phyloP scores from a whole-genome alignment of 164 flowering plant genomes.

The Chimonanthus salicifolius region DNA sequence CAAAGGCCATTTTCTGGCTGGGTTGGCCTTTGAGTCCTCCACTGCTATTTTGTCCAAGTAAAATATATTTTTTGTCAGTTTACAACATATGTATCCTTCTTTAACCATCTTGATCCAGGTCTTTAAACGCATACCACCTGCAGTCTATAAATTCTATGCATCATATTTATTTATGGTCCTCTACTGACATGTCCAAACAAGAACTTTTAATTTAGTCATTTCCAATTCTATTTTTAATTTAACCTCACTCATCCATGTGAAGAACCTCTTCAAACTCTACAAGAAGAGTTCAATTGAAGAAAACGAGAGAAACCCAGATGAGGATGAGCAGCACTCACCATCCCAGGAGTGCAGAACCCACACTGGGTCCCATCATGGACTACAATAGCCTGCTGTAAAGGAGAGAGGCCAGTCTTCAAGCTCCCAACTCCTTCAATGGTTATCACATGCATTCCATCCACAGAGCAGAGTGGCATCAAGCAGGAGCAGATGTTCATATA shows the following conservation, averaged over 20 bases:
- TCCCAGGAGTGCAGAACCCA: conserved; percentile 13
- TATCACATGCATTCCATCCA: conserved; percentile 5
- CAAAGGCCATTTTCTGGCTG: no score
- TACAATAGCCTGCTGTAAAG: conserved; percentile 4
- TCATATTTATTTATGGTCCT: no score
- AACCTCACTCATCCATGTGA: background rate
- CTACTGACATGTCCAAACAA: no score
- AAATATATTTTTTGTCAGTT: no score
- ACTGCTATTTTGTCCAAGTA: no score
- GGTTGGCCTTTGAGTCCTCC: no score
- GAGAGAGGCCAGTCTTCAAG: conserved; percentile 3
- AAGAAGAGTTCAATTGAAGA: background rate
- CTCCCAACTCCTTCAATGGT: conserved; percentile 9
- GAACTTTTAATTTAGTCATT: no score
- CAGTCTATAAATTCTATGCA: no score
- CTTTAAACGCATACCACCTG: no score
- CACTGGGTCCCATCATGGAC: conserved; percentile 5
- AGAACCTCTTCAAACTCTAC: background rate
- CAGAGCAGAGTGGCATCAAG: conserved; percentile 9
- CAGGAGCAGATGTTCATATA: conserved; percentile 1
- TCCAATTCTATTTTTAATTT: background rate
- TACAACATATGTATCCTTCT: no score
- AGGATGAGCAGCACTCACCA: conserved; percentile 3
- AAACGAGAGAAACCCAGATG: background rate
- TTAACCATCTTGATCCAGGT: no score